These are phyloP conservation scores for Saitozyma podzolica DNA, from an alignment of 768 basidiomycete species.

Conservation along the genomic window DNA sequence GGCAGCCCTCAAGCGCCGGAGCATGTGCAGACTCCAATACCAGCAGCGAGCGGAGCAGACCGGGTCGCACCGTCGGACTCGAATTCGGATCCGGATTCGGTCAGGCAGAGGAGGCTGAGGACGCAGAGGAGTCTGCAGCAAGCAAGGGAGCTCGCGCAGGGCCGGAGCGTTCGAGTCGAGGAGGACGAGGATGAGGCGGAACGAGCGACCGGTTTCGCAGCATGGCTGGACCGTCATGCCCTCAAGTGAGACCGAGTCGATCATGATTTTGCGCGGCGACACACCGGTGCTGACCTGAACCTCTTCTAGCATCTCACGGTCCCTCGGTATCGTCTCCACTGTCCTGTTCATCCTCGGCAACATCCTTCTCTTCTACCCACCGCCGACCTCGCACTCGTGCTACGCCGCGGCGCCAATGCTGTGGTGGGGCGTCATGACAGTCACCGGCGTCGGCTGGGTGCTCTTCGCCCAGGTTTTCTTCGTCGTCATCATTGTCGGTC, in stretches of 20 bases:
- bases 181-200: too few species aligned
- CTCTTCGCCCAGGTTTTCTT: conserved; percentile 36
- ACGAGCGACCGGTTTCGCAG: conserved; percentile 4
- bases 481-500: conserved; percentile 29
- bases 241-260: conserved; percentile 5
- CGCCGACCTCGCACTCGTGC: conserved; percentile 16
- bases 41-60: too few species aligned
- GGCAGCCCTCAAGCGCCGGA: too few species aligned
- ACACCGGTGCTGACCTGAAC: neutral
- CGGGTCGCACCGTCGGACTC: too few species aligned
- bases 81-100: too few species aligned
- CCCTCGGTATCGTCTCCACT: conserved; percentile 27
- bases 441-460: conserved; percentile 44
- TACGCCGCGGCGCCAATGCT: conserved; percentile 36
- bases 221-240: conserved; percentile 13
- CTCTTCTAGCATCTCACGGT: conserved; percentile 23
- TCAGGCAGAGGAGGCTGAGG: conserved; percentile 1
- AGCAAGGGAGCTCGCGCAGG: conserved; percentile 4
- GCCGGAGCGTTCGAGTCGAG: neutral
- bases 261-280: neutral
- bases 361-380: conserved; percentile 35
- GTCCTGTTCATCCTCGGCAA: conserved; percentile 41
- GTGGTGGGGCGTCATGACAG: conserved; percentile 47
- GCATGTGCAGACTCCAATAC: too few species aligned
- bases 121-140: conserved; percentile 7